These are phyloP conservation scores for Saccharomyces hybrid DNA, from an alignment of 1,139 yeast genomes.

Conservation along the genomic window DNA sequence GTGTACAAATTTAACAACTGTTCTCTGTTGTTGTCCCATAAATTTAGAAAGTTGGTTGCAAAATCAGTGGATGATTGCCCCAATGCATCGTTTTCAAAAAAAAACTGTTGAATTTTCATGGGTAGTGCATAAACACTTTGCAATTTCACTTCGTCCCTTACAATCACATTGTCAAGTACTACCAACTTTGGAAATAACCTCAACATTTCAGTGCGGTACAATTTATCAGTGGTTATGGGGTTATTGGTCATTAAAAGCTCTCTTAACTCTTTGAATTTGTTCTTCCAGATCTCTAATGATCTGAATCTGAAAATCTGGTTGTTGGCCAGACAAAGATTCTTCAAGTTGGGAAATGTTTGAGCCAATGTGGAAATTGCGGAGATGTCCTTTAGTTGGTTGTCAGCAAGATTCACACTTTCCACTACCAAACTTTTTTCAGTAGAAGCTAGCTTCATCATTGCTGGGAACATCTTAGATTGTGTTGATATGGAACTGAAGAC, in stretches of 20 bases:
- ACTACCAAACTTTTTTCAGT: slow-evolving; percentile 41
- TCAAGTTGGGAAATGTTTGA: slow-evolving; percentile 63
- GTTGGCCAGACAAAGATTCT: slow-evolving; percentile 72
- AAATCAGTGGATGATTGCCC: slow-evolving; percentile 68
- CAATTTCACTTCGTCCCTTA: slow-evolving; percentile 65
- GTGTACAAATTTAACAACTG: slow-evolving; percentile 71
- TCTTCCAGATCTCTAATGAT: slow-evolving; percentile 67
- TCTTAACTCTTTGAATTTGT: slow-evolving; percentile 63
- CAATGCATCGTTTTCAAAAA: slow-evolving; percentile 74
- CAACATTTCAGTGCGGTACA: slow-evolving; percentile 57
- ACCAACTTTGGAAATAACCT: slow-evolving; percentile 69
- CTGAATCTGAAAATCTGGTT: slow-evolving; percentile 56
- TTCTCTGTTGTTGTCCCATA: slow-evolving; percentile 75
- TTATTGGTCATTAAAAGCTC: slow-evolving; percentile 74
- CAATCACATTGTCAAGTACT: slow-evolving; percentile 67
- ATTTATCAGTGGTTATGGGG: slow-evolving; percentile 49
- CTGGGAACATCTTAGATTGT: slow-evolving; percentile 80
- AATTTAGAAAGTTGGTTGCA: slow-evolving; percentile 60
- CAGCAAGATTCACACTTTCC: slow-evolving; percentile 69
- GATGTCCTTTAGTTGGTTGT: slow-evolving; percentile 60
- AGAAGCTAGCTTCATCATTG: slow-evolving; percentile 76
- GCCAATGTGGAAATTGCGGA: slow-evolving; percentile 60
- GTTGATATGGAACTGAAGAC: slow-evolving; percentile 52
- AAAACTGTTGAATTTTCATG: slow-evolving; percentile 44
- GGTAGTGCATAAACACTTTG: slow-evolving; percentile 49